Evolutionary conservation across 805 yeast species (phyloP).

Genomic region (Clavispora carvajalis): DNA sequence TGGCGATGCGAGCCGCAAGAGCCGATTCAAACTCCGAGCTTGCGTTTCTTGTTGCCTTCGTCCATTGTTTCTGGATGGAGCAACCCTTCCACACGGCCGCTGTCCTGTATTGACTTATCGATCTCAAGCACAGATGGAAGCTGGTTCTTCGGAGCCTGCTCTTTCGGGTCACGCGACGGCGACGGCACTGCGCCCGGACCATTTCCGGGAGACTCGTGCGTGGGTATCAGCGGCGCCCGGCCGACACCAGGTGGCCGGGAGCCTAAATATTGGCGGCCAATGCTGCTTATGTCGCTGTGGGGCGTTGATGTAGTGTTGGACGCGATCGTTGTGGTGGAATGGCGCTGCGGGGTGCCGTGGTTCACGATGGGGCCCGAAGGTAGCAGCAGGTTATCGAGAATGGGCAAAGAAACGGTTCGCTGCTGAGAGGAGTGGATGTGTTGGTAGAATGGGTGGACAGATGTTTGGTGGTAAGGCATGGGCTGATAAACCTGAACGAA

Average conservation of each 20-base stretch:
- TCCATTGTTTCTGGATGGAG: conserved; percentile 4
- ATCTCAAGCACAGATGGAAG: conserved; percentile 36
- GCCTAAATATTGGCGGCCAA: background rate
- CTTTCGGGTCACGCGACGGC: background rate
- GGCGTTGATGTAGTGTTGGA: background rate
- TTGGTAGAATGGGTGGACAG: background rate
- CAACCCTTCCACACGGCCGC: conserved; percentile 6
- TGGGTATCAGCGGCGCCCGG: background rate
- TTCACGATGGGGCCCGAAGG: background rate
- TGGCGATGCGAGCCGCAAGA: background rate
- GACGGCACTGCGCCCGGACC: background rate
- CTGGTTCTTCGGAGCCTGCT: conserved; percentile 10
- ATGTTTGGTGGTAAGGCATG: conserved; percentile 1
- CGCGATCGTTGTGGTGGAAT: background rate
- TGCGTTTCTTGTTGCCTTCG: conserved; percentile 10
- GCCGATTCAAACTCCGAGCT: conserved; percentile 4
- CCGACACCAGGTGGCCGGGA: background rate
- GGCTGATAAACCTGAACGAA: conserved; percentile 16
- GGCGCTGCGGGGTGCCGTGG: background rate
- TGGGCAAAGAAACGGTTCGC: conserved; percentile 14
- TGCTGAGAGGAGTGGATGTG: conserved; percentile 2
- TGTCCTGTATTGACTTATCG: conserved; percentile 24
- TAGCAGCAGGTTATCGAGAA: conserved; percentile 9
- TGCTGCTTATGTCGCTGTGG: background rate
- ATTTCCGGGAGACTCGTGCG: too few species aligned